Evolutionary conservation across 176 grass and related monocot genomes (phyloP), one percentile per base, ranked within the genome.

Genomic region (Calamus simplicifolius): DNA sequence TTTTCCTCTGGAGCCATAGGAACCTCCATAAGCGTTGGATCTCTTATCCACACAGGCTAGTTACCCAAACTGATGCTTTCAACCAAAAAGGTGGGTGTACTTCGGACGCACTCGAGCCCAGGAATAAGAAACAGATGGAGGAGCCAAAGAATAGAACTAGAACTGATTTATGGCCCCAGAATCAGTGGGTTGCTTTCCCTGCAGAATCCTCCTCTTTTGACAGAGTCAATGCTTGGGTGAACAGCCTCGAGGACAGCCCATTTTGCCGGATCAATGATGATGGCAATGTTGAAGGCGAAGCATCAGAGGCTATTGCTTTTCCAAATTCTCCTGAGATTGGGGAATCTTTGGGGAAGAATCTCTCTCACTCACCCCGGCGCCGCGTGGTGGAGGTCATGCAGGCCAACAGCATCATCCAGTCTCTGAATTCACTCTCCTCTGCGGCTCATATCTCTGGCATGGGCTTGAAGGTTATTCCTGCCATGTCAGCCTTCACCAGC

Each of bases 221-320:
- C 27, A 74, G 92, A 16, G 81, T 97, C 29, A 82, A 79, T 65
- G 92, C 78, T 59, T 97, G 92, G 92, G 83, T 97, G 69, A 90
- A 85, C 62, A 97, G 78, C 59, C 85, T 95, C 29, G 72, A 56
- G 28, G 30, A 73, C 63, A 18, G 18, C 52, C 51, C 81, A 7
- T 59, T 85, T 25, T 30, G 69, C 17, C 60, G 67, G 57, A 67
- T 29, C 31, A 69, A 52, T 19, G 28, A 71, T 0, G 64, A 59
- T 3, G 70, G 77, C 1, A 57, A 52, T 51, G 57, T 52, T 7
- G 61, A 49, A 3, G 57, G 59, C 5, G 70, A 4, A 18, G 64
- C 10, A 55, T 57, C 43, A n/a, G 43, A 23, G 21, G 21, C 69
- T 61, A 31, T 50, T 16, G 19, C 31, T 17, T 65, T 6, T 12